Evolutionary conservation across 164 flowering plant genomes (phyloP), one percentile per base, ranked within the genome.

Genomic region (Dillenia suffruticosa): DNA sequence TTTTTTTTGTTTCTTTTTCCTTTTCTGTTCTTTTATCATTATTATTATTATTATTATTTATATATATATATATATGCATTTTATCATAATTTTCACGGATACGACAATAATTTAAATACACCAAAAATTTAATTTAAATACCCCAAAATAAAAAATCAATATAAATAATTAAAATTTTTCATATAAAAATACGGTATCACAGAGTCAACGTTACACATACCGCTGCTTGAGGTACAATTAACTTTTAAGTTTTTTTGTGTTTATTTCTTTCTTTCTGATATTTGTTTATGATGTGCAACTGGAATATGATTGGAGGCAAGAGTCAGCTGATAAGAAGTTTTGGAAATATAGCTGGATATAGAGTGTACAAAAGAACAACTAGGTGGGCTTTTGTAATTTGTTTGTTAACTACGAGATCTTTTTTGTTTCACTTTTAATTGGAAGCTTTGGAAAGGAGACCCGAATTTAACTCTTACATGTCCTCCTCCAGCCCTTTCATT

Each of bases 241-340:
- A 43, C 49, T 32, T 58, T 68, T 56, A 24, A n/a, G 22, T 16
- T 58, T 45, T 1, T 12, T 53, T n/a, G 12, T 32, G 12, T 57
- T 9, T 19, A 17, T 52, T 32, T 46, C 43, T 49, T 9, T 13
- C 26, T 44, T 13, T 32, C 52, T 16, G 57, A 16, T 10, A 22
- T 63, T 66, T 61, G 54, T 58, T 74, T 12, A 77, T 51, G 26
- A 11, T 44, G 15, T 54, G 54, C 46, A 49, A 63, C 54, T 59
- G 4, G 14, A 47, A 44, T 15, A 49, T 59, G 8, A 14, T 40
- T 68, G 58, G 56, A 58, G 66, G 63, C 87, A 94, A 97, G 91
- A 75, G 56, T 94, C 98, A 16, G 88, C 91, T 2, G 89, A 94
- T 74, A 90, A 89, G 78, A 90, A 88, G 64, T 90, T 64, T n/a